Conservation (phyloP, 805 yeast species). For the Candida caryicola region DNA sequence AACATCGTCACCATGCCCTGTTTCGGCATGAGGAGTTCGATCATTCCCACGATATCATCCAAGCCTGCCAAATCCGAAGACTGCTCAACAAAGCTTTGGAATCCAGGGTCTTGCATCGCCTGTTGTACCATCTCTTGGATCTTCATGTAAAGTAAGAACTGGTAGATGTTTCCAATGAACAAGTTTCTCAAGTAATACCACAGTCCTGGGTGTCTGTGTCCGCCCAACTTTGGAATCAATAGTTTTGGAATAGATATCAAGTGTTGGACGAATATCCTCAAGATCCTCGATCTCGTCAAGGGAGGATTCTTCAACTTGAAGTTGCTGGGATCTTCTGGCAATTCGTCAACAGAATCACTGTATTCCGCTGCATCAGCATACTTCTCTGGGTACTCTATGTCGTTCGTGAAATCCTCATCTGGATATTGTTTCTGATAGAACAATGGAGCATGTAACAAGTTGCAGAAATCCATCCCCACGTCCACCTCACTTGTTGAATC, state of each 20-base stretch:
- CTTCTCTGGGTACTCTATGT: constrained; percentile 17
- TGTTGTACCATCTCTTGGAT: constrained; percentile 20
- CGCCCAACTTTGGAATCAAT: constrained; percentile 33
- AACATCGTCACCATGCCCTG: constrained; percentile 14
- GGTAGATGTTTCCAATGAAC: constrained; percentile 27
- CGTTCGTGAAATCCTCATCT: constrained; percentile 31
- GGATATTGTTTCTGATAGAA: constrained; percentile 26
- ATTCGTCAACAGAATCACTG: constrained; percentile 1
- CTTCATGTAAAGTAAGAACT: constrained; percentile 30
- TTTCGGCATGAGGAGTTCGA: constrained; percentile 12
- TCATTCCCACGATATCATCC: constrained; percentile 9
- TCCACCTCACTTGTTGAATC: constrained; percentile 9
- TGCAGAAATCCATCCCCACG: constrained; percentile 16
- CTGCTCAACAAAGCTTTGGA: constrained; percentile 1
- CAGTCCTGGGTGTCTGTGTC: constrained; percentile 40
- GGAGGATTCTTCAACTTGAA: constrained; percentile 20
- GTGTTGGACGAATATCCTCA: constrained; percentile 26
- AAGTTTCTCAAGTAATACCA: constrained; percentile 38
- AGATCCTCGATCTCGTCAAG: constrained; percentile 22
- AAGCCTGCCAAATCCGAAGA: constrained; percentile 2
- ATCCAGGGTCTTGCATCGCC: constrained; percentile 12
- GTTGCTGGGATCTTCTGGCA: constrained; percentile 11
- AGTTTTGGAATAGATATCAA: constrained; percentile 31
- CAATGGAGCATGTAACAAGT: constrained; percentile 24
- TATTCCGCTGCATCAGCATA: constrained; percentile 7